Evolutionary conservation across 1,284 basidiomycete species (phyloP).

Genomic region (Serendipita sp.): DNA sequence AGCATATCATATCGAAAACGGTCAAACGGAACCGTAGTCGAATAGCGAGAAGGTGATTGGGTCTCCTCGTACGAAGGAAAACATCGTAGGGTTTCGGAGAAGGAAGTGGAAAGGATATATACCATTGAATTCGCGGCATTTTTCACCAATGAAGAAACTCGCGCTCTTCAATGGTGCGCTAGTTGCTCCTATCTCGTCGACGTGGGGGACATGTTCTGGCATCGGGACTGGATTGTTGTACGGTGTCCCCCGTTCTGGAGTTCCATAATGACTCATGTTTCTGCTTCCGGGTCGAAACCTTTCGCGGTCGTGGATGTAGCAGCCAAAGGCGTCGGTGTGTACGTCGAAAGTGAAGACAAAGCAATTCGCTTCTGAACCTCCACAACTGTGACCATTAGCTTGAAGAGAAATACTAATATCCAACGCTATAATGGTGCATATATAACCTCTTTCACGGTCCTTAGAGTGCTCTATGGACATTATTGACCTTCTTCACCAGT

Average conservation of each 20-base stretch:
- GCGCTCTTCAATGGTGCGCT: slow-evolving; percentile 94
- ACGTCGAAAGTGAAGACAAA: slow-evolving; percentile 22
- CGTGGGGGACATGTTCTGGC: slow-evolving; percentile 62
- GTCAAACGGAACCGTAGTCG: no score
- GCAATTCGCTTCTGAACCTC: neutral
- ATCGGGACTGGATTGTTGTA: slow-evolving; percentile 63
- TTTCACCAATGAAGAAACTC: slow-evolving; percentile 90
- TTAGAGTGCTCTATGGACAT: slow-evolving; percentile 8
- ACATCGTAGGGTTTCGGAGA: neutral
- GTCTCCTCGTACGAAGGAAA: neutral
- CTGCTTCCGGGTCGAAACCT: neutral
- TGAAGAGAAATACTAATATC: neutral
- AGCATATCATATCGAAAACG: no score
- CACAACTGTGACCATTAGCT: no score
- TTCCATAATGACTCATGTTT: slow-evolving; percentile 5
- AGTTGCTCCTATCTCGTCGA: slow-evolving; percentile 81
- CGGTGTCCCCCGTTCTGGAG: slow-evolving; percentile 20
- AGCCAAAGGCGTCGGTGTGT: slow-evolving; percentile 35
- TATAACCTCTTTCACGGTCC: neutral
- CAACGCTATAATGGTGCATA: neutral
- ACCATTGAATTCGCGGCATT: slow-evolving; percentile 97
- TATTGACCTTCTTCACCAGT: neutral
- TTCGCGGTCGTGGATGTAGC: slow-evolving; percentile 21
- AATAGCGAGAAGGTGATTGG: no score
- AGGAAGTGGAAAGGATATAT: slow-evolving; percentile 22